A percentile compares a stretch with the other conserved stretches of the same genome.
phyloP scores from a whole-genome alignment of 495 filamentous ascomycete genomes.

The Penicillium simplicissimum region DNA sequence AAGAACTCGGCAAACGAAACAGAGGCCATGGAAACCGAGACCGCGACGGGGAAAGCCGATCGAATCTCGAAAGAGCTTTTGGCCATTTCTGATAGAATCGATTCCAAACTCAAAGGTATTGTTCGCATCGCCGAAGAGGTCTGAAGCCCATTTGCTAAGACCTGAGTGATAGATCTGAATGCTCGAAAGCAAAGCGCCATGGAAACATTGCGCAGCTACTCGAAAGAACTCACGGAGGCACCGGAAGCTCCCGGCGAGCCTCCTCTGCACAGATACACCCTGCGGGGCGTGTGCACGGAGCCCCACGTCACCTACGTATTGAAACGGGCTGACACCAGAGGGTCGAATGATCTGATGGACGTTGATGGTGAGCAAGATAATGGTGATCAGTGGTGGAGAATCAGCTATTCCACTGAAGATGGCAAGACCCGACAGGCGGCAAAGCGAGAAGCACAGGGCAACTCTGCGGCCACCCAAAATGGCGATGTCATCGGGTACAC shows the following conservation, averaged over 20 bases:
- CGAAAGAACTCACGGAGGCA: conserved; percentile 56
- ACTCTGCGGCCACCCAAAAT: conserved; percentile 22
- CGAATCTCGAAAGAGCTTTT: conserved; percentile 40
- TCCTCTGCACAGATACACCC: conserved; percentile 47
- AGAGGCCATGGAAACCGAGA: conserved; percentile 21
- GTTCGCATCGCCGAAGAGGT: not conserved
- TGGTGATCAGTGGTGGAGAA: conserved; percentile 57
- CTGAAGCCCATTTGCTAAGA: conserved; percentile 13
- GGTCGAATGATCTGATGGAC: conserved; percentile 25
- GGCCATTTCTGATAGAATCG: conserved; percentile 44
- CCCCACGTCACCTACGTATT: conserved; percentile 56
- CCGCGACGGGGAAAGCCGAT: conserved; percentile 27
- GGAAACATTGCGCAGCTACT: conserved; percentile 48
- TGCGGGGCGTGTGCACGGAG: conserved; percentile 54
- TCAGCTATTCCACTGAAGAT: conserved; percentile 52
- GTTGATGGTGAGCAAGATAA: conserved; percentile 16
- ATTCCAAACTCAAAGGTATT: conserved; percentile 53
- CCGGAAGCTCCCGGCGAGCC: conserved; percentile 47
- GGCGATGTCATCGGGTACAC: conserved; percentile 48
- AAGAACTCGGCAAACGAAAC: conserved; percentile 18
- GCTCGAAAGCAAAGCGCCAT: conserved; percentile 49
- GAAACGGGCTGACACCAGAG: conserved; percentile 15
- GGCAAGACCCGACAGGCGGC: conserved; percentile 40
- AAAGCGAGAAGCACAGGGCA: conserved; percentile 26
- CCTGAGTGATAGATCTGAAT: conserved; percentile 48